These are phyloP conservation scores for Ganoderma boninense DNA, from an alignment of 1,284 basidiomycete genomes.

Conservation along the genomic window DNA sequence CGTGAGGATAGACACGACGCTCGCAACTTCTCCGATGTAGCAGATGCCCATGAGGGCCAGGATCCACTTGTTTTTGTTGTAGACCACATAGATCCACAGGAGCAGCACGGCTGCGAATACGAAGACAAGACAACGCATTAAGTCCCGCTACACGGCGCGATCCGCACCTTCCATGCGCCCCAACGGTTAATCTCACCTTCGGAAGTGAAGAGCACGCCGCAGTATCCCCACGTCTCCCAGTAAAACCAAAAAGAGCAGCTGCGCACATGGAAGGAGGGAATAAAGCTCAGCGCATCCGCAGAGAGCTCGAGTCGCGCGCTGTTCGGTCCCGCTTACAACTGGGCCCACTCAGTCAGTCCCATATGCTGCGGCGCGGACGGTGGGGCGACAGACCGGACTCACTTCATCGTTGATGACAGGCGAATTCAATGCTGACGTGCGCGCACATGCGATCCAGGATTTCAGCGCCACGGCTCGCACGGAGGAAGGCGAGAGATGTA, in stretches of 20 bases:
- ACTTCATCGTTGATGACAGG: slow-evolving; percentile 29
- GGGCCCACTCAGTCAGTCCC: not conserved
- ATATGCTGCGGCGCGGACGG: not conserved
- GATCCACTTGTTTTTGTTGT: slow-evolving; percentile 34
- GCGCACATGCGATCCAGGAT: not conserved
- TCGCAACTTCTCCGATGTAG: slow-evolving; percentile 29
- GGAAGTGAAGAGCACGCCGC: slow-evolving; percentile 34
- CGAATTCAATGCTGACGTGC: slow-evolving; percentile 28
- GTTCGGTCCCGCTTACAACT: slow-evolving; percentile 26
- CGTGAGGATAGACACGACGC: slow-evolving; percentile 31
- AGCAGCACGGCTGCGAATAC: slow-evolving; percentile 32
- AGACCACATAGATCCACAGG: slow-evolving; percentile 40
- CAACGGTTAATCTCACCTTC: slow-evolving; percentile 31
- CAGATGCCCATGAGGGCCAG: slow-evolving; percentile 27
- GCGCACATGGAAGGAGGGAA: not conserved
- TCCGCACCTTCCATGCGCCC: not conserved
- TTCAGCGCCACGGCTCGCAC: slow-evolving; percentile 7
- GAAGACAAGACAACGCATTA: not conserved
- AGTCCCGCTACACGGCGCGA: not conserved
- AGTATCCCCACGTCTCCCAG: slow-evolving; percentile 41
- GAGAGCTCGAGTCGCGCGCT: not conserved
- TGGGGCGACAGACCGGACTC: slow-evolving; percentile 16
- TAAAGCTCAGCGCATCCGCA: not conserved
- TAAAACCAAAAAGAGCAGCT: slow-evolving; percentile 38
- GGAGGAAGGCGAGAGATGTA: not conserved